Percentiles rank a stretch among this genome's conserved stretches.
Evolutionary conservation across 495 filamentous ascomycete genomes (phyloP).

Genomic region (Aspergillus homomorphus): DNA sequence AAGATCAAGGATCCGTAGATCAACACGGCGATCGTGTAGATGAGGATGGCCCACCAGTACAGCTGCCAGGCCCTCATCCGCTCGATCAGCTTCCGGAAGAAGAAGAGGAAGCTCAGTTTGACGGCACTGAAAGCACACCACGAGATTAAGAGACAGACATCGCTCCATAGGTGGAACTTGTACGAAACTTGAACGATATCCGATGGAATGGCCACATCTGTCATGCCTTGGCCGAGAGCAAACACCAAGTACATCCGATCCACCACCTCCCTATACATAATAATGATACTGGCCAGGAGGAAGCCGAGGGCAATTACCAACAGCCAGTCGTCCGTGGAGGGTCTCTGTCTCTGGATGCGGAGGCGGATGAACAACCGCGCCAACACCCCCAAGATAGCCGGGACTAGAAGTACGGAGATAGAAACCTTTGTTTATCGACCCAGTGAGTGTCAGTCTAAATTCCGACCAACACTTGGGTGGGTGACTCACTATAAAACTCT

Average conservation of each 20-base stretch:
- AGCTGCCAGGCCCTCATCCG: not conserved
- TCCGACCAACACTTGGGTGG: too few relatives aligned
- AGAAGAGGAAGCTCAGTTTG: constrained; percentile 7
- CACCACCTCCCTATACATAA: not conserved
- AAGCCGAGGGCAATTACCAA: not conserved
- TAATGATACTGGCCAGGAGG: not conserved
- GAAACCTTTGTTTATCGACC: not conserved
- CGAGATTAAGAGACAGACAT: not conserved
- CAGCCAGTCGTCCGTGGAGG: not conserved
- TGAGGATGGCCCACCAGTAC: constrained; percentile 1
- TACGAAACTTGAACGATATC: not conserved
- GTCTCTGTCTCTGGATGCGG: not conserved
- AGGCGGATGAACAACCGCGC: constrained; percentile 6
- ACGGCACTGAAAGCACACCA: not conserved
- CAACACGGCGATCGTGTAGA: not conserved
- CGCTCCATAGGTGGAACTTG: not conserved
- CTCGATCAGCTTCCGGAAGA: constrained; percentile 3
- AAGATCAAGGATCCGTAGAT: not conserved
- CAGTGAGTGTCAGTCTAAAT: too few relatives aligned
- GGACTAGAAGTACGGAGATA: constrained; percentile 1
- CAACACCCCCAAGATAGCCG: not conserved
- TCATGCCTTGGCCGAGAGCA: not conserved
- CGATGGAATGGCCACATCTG: not conserved
- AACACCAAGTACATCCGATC: constrained; percentile 4
- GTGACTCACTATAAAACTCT: not conserved